A percentile compares a stretch with the other conserved stretches of the same genome.
Conservation (phyloP, 768 basidiomycete species). For the Glaciozyma martinii region DNA sequence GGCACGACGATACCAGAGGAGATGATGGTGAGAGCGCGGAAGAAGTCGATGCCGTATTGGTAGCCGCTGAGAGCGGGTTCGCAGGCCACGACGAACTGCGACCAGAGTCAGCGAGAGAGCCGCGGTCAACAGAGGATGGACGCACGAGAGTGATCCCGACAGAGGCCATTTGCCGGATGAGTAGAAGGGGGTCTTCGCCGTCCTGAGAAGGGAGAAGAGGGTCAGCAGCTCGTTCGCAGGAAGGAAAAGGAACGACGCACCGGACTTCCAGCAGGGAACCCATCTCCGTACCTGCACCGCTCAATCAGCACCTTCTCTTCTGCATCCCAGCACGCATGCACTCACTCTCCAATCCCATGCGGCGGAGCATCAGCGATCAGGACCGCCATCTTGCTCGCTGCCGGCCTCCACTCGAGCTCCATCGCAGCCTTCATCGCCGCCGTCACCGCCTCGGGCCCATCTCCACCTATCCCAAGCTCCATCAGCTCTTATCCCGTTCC, state of each 20-base stretch:
- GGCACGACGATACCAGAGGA: slow-evolving; percentile 91
- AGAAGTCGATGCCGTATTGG: slow-evolving; percentile 70
- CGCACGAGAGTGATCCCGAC: slow-evolving; percentile 81
- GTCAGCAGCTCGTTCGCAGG: background rate
- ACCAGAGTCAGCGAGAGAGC: background rate
- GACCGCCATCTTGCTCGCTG: slow-evolving; percentile 90
- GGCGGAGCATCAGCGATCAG: slow-evolving; percentile 96
- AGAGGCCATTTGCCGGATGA: slow-evolving; percentile 81
- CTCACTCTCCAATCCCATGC: slow-evolving; percentile 58
- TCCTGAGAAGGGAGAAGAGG: background rate
- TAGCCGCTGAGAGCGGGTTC: slow-evolving; percentile 92
- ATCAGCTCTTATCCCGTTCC: background rate
- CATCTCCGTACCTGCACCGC: slow-evolving; percentile 63
- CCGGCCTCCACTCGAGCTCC: slow-evolving; percentile 75
- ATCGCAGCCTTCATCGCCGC: slow-evolving; percentile 79
- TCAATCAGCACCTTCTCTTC: background rate
- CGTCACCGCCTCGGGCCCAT: slow-evolving; percentile 96
- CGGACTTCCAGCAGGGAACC: slow-evolving; percentile 67
- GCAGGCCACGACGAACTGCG: slow-evolving; percentile 95
- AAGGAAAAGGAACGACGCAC: slow-evolving; percentile 27
- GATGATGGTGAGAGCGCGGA: slow-evolving; percentile 80
- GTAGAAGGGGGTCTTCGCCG: slow-evolving; percentile 71
- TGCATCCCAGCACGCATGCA: too few species aligned
- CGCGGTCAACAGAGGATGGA: slow-evolving; percentile 2
- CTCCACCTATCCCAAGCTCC: slow-evolving; percentile 40